phyloP scores from a whole-genome alignment of 345 rosid genomes.

The Nephelium lappaceum region DNA sequence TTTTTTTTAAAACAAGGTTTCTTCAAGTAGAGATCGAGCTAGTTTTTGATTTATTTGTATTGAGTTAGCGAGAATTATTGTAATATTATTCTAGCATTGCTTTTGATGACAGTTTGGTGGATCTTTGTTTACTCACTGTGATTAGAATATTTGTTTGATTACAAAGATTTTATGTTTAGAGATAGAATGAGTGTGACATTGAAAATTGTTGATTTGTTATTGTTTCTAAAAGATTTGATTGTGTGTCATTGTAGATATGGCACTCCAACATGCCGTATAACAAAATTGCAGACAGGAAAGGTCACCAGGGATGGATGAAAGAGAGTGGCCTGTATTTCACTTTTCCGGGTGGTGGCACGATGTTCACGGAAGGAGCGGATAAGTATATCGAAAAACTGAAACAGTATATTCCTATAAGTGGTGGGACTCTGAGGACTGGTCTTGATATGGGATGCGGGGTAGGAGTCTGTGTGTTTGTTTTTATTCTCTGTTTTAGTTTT shows the following conservation, averaged over 20 bases:
- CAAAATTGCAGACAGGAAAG: constrained; percentile 96
- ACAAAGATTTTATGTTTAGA: background rate
- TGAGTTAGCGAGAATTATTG: background rate
- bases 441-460: constrained; percentile 99
- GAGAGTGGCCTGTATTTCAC: constrained; percentile 74
- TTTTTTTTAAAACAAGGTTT: background rate
- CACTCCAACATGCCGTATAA: constrained; percentile 96
- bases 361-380: constrained; percentile 95
- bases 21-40: constrained; percentile 1
- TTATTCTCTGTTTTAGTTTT: background rate
- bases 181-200: background rate
- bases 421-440: constrained; percentile 83
- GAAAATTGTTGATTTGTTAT: background rate
- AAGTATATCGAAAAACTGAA: constrained; percentile 85
- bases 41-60: background rate
- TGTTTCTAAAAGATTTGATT: background rate
- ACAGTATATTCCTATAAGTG: constrained; percentile 72
- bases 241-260: constrained; percentile 69
- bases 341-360: constrained; percentile 99
- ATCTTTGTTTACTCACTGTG: background rate
- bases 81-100: background rate
- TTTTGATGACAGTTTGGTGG: background rate
- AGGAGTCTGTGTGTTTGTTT: constrained; percentile 19
- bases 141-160: background rate
- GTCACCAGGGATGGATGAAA: constrained; percentile 99